A percentile compares a stretch with the other conserved stretches of the same genome.
These are phyloP conservation scores for Cucurbita ficifolia DNA, from an alignment of 306 rosid species.

Conservation along the genomic window DNA sequence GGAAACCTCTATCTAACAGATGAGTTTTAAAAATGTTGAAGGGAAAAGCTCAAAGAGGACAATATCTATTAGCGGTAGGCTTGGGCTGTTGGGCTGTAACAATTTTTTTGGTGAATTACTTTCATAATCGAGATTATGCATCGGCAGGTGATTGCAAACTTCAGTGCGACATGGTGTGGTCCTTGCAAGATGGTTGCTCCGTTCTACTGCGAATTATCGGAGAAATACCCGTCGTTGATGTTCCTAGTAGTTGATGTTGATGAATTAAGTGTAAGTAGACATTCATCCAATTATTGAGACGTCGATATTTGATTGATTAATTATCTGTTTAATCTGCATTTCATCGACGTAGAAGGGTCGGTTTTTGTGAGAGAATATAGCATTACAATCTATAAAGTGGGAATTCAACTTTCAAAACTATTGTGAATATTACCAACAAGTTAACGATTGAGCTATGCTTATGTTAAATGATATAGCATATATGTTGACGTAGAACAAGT, in stretches of 20 bases:
- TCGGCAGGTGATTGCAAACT: slow-evolving; percentile 77
- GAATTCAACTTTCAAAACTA: neutral
- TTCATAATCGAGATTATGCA: slow-evolving; percentile 8
- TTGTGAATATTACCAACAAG: neutral
- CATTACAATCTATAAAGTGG: neutral
- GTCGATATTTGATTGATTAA: neutral
- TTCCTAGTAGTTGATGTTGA: slow-evolving; percentile 82
- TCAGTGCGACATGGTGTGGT: slow-evolving; percentile 97
- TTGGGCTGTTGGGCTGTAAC: too few species aligned
- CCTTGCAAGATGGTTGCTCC: slow-evolving; percentile 84
- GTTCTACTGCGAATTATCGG: slow-evolving; percentile 61
- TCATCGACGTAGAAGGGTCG: neutral
- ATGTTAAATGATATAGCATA: neutral
- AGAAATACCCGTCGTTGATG: slow-evolving; percentile 58
- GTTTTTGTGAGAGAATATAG: neutral
- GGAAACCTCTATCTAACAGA: too few species aligned
- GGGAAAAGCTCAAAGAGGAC: too few species aligned
- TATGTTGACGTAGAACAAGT: neutral
- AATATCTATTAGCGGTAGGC: too few species aligned
- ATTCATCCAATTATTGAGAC: neutral
- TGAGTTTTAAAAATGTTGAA: too few species aligned
- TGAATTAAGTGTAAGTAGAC: slow-evolving; percentile 67
- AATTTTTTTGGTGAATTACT: neutral
- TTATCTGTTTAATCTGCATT: neutral
- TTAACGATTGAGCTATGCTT: neutral